Percentiles rank a stretch among this genome's conserved stretches.
Evolutionary conservation across 2,329 filamentous ascomycete genomes (phyloP).

Genomic region (Ploettnerulaceae sp.): DNA sequence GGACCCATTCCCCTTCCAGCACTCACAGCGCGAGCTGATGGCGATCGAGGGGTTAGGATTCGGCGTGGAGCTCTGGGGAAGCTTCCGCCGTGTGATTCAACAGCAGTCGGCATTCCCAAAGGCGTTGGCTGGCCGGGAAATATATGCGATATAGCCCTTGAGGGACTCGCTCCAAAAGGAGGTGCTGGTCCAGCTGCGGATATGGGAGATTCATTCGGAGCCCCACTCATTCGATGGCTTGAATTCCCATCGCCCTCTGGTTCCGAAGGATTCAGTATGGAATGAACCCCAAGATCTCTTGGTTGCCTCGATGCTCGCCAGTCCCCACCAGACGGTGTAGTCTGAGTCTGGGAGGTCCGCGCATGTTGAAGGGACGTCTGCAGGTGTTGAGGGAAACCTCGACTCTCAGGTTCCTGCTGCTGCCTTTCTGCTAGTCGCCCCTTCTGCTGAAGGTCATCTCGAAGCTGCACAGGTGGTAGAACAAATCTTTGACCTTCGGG

Average conservation of each 20-base stretch:
- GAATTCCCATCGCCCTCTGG: constrained; percentile 21
- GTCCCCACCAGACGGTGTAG: constrained; percentile 20
- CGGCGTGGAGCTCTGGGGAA: constrained; percentile 25
- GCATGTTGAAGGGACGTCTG: constrained; percentile 24
- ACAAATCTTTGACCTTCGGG: constrained; percentile 33
- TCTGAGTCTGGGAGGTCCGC: constrained; percentile 19
- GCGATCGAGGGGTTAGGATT: constrained; percentile 34
- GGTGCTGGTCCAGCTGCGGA: constrained; percentile 19
- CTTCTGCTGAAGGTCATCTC: constrained; percentile 31
- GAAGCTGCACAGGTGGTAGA: constrained; percentile 33
- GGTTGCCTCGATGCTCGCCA: constrained; percentile 26
- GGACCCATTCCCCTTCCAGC: constrained; percentile 41
- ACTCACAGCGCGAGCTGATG: constrained; percentile 49
- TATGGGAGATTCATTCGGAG: constrained; percentile 24
- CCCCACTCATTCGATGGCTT: constrained; percentile 22
- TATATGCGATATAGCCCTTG: constrained; percentile 17
- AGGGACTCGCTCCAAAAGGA: constrained; percentile 28
- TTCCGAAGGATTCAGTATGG: constrained; percentile 35
- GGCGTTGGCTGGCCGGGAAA: constrained; percentile 23
- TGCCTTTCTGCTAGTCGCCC: constrained; percentile 27
- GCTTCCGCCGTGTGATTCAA: constrained; percentile 26
- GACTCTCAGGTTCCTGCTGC: constrained; percentile 22
- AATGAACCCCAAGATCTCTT: constrained; percentile 34
- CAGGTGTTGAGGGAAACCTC: constrained; percentile 21
- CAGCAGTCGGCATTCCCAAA: constrained; percentile 20